Percentiles rank a stretch among this genome's conserved stretches.
Evolutionary conservation across 768 basidiomycete species (phyloP).

Genomic region (Tylopilus rubrobrunneus): DNA sequence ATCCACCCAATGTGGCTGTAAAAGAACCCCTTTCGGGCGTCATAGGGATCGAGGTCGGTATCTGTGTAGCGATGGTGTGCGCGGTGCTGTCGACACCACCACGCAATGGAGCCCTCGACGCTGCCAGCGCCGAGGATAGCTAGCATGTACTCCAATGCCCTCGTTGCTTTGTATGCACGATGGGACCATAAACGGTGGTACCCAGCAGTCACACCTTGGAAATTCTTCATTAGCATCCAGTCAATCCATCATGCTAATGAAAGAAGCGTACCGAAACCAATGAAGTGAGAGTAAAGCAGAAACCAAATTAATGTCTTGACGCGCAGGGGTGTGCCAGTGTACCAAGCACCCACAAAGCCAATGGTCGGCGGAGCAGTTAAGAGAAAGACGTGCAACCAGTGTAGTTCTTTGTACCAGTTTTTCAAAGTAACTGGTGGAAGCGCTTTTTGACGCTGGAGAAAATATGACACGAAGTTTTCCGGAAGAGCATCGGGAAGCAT

Average conservation of each 20-base stretch:
- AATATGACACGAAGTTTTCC: conserved; percentile 9
- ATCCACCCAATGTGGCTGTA: conserved; percentile 88
- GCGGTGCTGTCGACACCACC: conserved; percentile 89
- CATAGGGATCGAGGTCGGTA: conserved; percentile 91
- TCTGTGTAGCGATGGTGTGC: conserved; percentile 95
- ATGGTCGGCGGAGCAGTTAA: conserved; percentile 1
- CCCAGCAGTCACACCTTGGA: conserved; percentile 71
- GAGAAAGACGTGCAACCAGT: conserved; percentile 7
- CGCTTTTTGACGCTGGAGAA: conserved; percentile 2
- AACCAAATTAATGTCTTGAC: not conserved
- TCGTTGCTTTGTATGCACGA: conserved; percentile 84
- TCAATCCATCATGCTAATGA: not conserved
- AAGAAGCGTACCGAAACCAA: conserved; percentile 62
- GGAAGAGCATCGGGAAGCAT: conserved; percentile 1
- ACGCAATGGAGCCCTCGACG: conserved; percentile 91
- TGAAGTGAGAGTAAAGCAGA: conserved; percentile 50
- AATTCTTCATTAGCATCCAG: not conserved
- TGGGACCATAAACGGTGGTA: conserved; percentile 97
- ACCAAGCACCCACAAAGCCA: not conserved
- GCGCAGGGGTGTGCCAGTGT: conserved; percentile 2
- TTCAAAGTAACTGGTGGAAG: conserved; percentile 9
- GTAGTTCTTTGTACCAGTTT: conserved; percentile 11
- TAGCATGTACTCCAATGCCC: conserved; percentile 78
- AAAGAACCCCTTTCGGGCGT: conserved; percentile 79
- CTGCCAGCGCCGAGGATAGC: conserved; percentile 84